Evolutionary conservation across 371 early-diverging fungal species (phyloP), one percentile per base, ranked within the genome.

Genomic region (Rhizomucor pusillus): DNA sequence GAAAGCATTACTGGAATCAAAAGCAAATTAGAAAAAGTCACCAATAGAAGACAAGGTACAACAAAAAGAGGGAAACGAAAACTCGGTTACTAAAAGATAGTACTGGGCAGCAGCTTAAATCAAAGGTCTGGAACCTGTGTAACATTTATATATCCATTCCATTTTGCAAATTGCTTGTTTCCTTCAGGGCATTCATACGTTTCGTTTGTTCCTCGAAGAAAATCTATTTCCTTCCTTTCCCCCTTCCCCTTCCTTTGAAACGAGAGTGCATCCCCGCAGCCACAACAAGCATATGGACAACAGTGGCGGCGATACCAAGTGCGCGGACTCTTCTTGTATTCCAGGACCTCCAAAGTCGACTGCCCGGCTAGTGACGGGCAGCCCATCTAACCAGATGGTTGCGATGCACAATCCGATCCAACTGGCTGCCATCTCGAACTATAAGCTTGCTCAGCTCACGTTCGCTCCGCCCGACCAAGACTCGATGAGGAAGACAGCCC

Each of bases 361-460:
- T 44, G 47, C 60, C 46, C 52, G 63, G 44, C 43, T 65, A 24
- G 39, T 41, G 35, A 23, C 44, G 16, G 23, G 20, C n/a, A 20
- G 43, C 5, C 47, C 53, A 19, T 6, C 51, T 2, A 44, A 46
- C 41, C 56, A 50, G 45, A 62, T 62, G 62, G 56, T 52, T n/a
- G 52, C 56, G 25, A 56, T 60, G 52, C 63, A 66, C 50, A 77
- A 73, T 34, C 79, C 79, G 11, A 71, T 78, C 40, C 79, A 78
- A 56, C 54, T 78, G 9, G 75, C 79, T 4, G 79, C 79, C 47
- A 73, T 78, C 47, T 75, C 79, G 9, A 78, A 78, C 55, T 78
- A 71, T 43, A 78, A 78, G 34, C 54, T 78, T n/a, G 79, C 79
- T n/a, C 79, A 78, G 47, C 69, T 78, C 10, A 78, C 79, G 0